Evolutionary conservation across 2,329 filamentous ascomycete genomes (phyloP).

Genomic region (Amesomyces nigricolor): DNA sequence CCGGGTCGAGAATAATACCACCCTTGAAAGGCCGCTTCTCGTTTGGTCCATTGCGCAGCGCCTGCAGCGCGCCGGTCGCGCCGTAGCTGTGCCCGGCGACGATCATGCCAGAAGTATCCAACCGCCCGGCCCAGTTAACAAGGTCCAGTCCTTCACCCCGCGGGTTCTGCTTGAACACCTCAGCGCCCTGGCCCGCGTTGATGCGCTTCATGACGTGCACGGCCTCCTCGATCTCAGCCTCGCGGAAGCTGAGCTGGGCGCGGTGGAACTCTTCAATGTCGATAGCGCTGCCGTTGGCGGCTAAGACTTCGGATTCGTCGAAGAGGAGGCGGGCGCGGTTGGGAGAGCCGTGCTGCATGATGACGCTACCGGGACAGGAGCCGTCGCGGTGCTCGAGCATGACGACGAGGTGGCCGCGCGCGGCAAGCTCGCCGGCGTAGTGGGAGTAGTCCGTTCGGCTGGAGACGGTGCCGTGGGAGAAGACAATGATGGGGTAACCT

Average conservation of each 20-base stretch:
- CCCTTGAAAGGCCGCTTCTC: constrained; percentile 45
- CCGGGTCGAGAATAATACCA: constrained; percentile 59
- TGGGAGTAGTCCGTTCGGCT: constrained; percentile 48
- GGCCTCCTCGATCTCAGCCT: constrained; percentile 44
- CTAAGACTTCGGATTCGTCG: constrained; percentile 34
- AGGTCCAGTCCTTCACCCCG: constrained; percentile 44
- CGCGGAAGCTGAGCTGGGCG: constrained; percentile 45
- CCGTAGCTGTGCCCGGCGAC: constrained; percentile 62
- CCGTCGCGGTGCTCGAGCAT: constrained; percentile 50
- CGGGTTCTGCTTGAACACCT: constrained; percentile 38
- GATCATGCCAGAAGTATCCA: constrained; percentile 51
- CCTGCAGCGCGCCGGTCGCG: constrained; percentile 57
- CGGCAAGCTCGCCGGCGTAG: constrained; percentile 46
- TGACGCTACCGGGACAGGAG: constrained; percentile 41
- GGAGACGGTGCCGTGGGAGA: constrained; percentile 48
- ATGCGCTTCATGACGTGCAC: constrained; percentile 38
- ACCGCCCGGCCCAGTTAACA: constrained; percentile 44
- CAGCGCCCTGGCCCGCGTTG: constrained; percentile 35
- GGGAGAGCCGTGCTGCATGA: constrained; percentile 31
- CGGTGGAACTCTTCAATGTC: constrained; percentile 36
- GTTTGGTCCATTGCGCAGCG: constrained; percentile 45
- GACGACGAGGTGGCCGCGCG: constrained; percentile 44
- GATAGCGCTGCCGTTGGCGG: constrained; percentile 24
- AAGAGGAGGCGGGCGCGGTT: constrained; percentile 34
- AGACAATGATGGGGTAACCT: constrained; percentile 42